Base-by-base conservation (phyloP, 805 yeast species). In the Hanseniaspora thailandica region DNA sequence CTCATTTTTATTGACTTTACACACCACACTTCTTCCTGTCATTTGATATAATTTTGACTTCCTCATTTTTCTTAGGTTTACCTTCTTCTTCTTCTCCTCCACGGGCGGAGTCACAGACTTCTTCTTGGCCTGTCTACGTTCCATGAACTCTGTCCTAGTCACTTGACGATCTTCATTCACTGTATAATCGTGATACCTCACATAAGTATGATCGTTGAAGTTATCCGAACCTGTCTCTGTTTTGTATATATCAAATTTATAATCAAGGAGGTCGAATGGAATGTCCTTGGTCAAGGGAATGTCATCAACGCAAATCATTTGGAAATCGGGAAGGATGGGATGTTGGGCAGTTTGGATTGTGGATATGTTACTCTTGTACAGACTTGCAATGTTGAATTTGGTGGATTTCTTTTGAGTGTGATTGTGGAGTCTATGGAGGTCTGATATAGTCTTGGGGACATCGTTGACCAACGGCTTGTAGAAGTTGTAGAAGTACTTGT, bases 281-380 rank as follows among this genome's bases (percentile, higher is more conserved):
- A 50, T 13, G 22, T 50, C 36, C 25, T 22, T 19, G 3, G 31
- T n/a, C 7, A 25, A 7, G 19, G 52, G 52, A 13, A 48, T 39
- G 20, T 25, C 17, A 3, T 23, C 17, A 2, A 31, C n/a, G 8
- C 33, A 10, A 12, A 50, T 35, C 36, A 41, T 20, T 43, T 50
- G 54, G 28, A 15, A 50, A 17, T 50, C 44, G 15, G 54, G 54
- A 7, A 41, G 33, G 20, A 33, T 30, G 3, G 54, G 54, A 34
- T 50, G 54, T 8, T 35, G 36, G 6, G 39, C 13, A 3, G 54
- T 50, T 25, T 50, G 54, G 5, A 36, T 26, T 20, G 36, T 50
- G 9, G 40, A 26, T n/a, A 50, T 15, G 13, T 30, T 40, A 5
- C 47, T 43, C 35, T 43, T 50, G 28, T 43, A 50, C 7, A 50